Conservation (phyloP, 805 yeast genomes). For the Pichia phayaonensis region DNA sequence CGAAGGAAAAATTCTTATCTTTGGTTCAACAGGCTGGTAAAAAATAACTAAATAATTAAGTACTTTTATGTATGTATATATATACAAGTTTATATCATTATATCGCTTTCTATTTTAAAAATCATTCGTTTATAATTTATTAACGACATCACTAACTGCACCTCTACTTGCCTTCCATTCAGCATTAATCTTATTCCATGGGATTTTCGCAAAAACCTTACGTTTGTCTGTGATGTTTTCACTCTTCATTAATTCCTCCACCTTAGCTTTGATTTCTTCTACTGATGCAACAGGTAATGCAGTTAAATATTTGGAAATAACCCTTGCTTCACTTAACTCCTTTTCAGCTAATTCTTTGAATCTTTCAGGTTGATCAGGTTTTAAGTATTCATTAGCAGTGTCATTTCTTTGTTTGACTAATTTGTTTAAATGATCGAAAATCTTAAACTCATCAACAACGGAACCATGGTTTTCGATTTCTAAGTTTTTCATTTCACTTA, state of each 20-base stretch:
- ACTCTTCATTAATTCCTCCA: conserved; percentile 20
- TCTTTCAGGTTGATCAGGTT: conserved; percentile 35
- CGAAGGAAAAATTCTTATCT: conserved; percentile 85
- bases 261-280: conserved; percentile 27
- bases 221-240: conserved; percentile 21
- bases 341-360: conserved; percentile 31
- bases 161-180: conserved; percentile 33
- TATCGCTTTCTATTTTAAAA: neutral
- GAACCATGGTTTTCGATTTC: conserved; percentile 27
- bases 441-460: conserved; percentile 25
- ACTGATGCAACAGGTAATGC: conserved; percentile 31
- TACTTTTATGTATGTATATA: neutral
- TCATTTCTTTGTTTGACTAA: conserved; percentile 35
- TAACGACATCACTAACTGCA: conserved; percentile 24
- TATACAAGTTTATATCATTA: neutral
- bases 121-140: conserved; percentile 14
- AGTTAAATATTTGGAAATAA: conserved; percentile 28
- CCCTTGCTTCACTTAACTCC: conserved; percentile 32
- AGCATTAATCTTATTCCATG: conserved; percentile 27
- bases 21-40: conserved; percentile 75
- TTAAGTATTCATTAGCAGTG: conserved; percentile 31
- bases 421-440: conserved; percentile 28
- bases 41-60: neutral
- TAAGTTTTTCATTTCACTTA: conserved; percentile 34
- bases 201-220: conserved; percentile 26